These are phyloP conservation scores for Torulaspora pretoriensis DNA, from an alignment of 1,139 yeast species.

Conservation along the genomic window DNA sequence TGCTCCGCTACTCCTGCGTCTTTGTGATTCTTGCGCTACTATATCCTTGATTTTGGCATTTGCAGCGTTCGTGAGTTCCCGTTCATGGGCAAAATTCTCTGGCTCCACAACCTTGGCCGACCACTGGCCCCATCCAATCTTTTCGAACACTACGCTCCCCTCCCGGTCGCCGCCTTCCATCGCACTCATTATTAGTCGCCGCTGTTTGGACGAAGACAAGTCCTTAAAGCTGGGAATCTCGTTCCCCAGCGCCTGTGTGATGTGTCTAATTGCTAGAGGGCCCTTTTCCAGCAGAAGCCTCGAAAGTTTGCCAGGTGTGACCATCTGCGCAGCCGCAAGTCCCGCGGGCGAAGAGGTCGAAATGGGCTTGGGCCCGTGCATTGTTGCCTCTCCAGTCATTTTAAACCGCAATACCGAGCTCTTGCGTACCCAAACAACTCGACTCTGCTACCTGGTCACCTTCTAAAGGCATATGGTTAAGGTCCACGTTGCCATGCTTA, in stretches of 20 bases:
- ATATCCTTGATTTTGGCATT: slow-evolving; percentile 40
- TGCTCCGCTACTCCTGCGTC: slow-evolving; percentile 41
- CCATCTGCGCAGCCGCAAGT: slow-evolving; percentile 80
- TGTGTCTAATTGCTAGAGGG: slow-evolving; percentile 85
- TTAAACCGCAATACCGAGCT: not conserved
- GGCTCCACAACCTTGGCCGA: slow-evolving; percentile 61
- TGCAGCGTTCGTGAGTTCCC: slow-evolving; percentile 33
- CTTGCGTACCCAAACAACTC: not conserved
- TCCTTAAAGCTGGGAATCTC: slow-evolving; percentile 79
- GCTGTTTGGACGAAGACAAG: slow-evolving; percentile 79
- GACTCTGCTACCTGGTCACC: not conserved
- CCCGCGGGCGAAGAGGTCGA: slow-evolving; percentile 87
- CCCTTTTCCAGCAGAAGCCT: slow-evolving; percentile 67
- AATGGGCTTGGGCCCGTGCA: slow-evolving; percentile 29
- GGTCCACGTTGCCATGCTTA: not conserved
- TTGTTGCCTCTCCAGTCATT: slow-evolving; percentile 1
- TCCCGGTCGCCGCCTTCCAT: slow-evolving; percentile 67
- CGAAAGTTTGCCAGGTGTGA: slow-evolving; percentile 77
- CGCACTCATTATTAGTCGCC: slow-evolving; percentile 85
- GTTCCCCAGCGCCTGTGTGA: slow-evolving; percentile 69
- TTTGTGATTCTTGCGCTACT: slow-evolving; percentile 20
- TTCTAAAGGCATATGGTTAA: not conserved
- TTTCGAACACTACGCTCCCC: slow-evolving; percentile 72
- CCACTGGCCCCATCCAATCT: slow-evolving; percentile 99
- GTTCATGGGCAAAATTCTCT: slow-evolving; percentile 44